Evolutionary conservation across 306 rosid genomes (phyloP), one percentile per base, ranked within the genome.

Genomic region (Glycine latifolia): DNA sequence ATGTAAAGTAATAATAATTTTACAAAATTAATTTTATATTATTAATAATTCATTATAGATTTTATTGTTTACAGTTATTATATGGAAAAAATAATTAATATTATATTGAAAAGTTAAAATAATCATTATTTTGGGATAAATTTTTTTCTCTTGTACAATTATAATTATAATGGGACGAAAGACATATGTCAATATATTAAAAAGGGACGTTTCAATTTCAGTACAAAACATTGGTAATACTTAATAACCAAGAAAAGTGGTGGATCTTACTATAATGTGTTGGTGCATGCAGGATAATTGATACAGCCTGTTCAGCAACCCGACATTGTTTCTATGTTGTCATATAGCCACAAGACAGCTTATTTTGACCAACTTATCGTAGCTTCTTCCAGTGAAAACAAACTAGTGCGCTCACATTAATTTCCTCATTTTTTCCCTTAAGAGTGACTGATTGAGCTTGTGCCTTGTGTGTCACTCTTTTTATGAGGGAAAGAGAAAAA

Each of bases 401-500:
- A 50, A 47, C 9, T 35, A 66, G 47, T 75, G 52, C 69, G 33
- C 77, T 66, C 46, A 43, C 72, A 71, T 72, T 87, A 39, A 58
- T 52, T 61, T 72, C 56, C 53, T 11, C 52, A 48, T 66, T 63
- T 72, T 50, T 54, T 52, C 3, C 5, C 5, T 67, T n/a, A 14
- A 47, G 39, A 68, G 9, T 68, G 14, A 67, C 33, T 66, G 67
- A 75, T 62, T 53, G 83, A 71, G 79, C 68, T 79, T 74, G 73
- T 74, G 79, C 9, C 75, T 58, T 85, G 78, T 59, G 62, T 60
- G 83, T 68, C 77, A 78, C 84, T 78, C 56, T 47, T 73, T 77
- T 78, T 55, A 6, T 37, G 15, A 63, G 46, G 39, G 20, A 78
- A 78, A 46, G 49, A 44, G 16, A 39, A 41, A 69, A 77, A 47